These are phyloP conservation scores for Ophiostoma himal-ulmi DNA, from an alignment of 2,329 filamentous ascomycete genomes.

Conservation along the genomic window DNA sequence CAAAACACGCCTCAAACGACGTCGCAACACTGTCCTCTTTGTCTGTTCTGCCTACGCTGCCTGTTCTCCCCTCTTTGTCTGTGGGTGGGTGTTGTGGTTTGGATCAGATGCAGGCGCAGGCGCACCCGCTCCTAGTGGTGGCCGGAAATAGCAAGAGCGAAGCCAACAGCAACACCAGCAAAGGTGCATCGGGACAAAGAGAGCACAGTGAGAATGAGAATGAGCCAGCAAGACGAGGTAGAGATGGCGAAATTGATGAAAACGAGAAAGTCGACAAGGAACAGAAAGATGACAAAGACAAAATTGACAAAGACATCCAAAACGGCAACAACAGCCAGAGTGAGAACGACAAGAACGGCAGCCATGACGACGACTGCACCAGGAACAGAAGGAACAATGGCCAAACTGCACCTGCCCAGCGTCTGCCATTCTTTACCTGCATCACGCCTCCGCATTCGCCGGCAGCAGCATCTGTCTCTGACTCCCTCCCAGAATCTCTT, in stretches of 20 bases:
- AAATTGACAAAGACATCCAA: neutral
- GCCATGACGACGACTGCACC: neutral
- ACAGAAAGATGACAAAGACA: neutral
- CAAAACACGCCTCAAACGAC: neutral
- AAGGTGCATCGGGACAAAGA: constrained; percentile 14
- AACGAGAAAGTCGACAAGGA: neutral
- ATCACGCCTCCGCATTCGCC: constrained; percentile 11
- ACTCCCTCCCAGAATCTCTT: neutral
- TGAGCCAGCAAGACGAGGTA: constrained; percentile 25
- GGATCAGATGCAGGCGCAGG: neutral
- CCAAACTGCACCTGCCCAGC: neutral
- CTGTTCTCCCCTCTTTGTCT: constrained; percentile 5
- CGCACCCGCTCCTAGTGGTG: neutral
- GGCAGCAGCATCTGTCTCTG: neutral
- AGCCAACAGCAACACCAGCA: constrained; percentile 1
- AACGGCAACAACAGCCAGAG: neutral
- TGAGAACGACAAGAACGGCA: neutral
- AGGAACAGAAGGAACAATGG: neutral
- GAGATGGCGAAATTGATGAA: neutral
- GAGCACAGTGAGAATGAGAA: neutral
- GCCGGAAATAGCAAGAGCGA: constrained; percentile 8
- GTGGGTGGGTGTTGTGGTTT: neutral
- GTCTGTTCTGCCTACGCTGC: neutral
- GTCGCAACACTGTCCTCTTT: neutral
- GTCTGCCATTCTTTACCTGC: neutral